These are phyloP conservation scores for Pichia gijzeniarum DNA, from an alignment of 805 yeast species.

Conservation along the genomic window DNA sequence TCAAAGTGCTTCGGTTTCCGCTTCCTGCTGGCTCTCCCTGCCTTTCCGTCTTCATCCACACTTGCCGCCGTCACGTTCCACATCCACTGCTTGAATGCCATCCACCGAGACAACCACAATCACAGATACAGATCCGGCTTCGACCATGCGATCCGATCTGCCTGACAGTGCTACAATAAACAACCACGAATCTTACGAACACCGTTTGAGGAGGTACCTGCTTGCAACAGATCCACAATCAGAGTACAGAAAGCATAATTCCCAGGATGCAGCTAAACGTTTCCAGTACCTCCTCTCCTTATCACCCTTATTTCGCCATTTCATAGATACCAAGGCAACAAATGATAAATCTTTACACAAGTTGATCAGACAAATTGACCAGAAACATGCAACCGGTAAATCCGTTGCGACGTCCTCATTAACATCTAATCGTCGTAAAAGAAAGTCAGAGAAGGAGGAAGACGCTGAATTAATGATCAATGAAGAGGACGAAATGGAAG, in stretches of 20 bases:
- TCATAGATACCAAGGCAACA: slow-evolving; percentile 74
- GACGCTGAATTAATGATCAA: slow-evolving; percentile 86
- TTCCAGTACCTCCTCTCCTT: slow-evolving; percentile 75
- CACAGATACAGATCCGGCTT: no score
- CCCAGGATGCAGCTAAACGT: slow-evolving; percentile 59
- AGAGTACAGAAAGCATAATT: slow-evolving; percentile 48
- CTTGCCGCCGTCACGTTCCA: no score
- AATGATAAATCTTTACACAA: slow-evolving; percentile 68
- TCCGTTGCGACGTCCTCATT: slow-evolving; percentile 15
- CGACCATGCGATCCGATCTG: neutral
- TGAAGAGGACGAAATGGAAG: slow-evolving; percentile 67
- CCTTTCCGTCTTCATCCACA: no score
- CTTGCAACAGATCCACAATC: slow-evolving; percentile 49
- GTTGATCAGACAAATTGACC: slow-evolving; percentile 50
- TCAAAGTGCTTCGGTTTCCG: no score
- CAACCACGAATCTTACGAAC: slow-evolving; percentile 26
- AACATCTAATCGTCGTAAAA: slow-evolving; percentile 40
- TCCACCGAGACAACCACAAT: no score
- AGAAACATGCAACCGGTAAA: slow-evolving; percentile 36
- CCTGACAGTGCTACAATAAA: slow-evolving; percentile 8
- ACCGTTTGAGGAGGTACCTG: slow-evolving; percentile 43
- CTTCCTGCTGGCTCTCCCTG: no score
- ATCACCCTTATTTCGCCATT: slow-evolving; percentile 83
- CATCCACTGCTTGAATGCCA: no score
- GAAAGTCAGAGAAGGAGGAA: slow-evolving; percentile 93